Evolutionary conservation across 2,329 filamentous ascomycete species (phyloP).

Genomic region (Ascosphaera apis): DNA sequence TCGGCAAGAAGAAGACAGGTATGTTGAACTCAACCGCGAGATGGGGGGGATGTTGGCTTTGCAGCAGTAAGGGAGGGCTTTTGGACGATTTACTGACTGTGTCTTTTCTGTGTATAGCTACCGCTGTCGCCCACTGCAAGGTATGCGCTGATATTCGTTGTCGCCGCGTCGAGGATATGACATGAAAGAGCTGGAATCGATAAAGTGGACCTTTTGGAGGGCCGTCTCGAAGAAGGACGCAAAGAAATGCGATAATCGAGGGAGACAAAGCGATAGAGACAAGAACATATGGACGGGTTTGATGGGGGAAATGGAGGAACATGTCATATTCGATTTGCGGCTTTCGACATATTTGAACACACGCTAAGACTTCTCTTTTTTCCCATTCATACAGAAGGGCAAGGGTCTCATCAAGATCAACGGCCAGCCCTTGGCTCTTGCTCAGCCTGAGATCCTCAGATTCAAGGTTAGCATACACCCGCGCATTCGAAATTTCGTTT

Average conservation of each 20-base stretch:
- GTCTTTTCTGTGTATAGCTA: conserved; percentile 30
- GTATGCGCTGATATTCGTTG: conserved; percentile 20
- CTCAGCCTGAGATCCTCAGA: conserved; percentile 89
- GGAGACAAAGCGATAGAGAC: too few relatives aligned
- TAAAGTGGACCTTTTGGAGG: conserved; percentile 2
- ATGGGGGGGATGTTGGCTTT: conserved; percentile 4
- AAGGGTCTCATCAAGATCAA: conserved; percentile 97
- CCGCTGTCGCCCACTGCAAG: conserved; percentile 82
- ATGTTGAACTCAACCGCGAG: conserved; percentile 8
- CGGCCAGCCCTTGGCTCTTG: conserved; percentile 80
- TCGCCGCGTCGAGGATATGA: background rate
- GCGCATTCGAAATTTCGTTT: background rate
- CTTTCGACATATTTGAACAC: conserved; percentile 4
- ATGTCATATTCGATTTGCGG: conserved; percentile 1
- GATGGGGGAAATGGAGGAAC: conserved; percentile 2
- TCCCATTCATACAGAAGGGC: conserved; percentile 30
- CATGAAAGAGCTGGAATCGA: conserved; percentile 8
- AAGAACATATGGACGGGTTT: too few relatives aligned
- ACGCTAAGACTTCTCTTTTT: conserved; percentile 5
- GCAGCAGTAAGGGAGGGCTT: too few relatives aligned
- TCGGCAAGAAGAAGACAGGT: conserved; percentile 91
- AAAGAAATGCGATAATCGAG: too few relatives aligned
- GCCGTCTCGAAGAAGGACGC: too few relatives aligned
- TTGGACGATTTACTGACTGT: conserved; percentile 17
- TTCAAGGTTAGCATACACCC: conserved; percentile 50